Base-by-base conservation (phyloP, 306 rosid genomes). In the Inga oerstediana region DNA sequence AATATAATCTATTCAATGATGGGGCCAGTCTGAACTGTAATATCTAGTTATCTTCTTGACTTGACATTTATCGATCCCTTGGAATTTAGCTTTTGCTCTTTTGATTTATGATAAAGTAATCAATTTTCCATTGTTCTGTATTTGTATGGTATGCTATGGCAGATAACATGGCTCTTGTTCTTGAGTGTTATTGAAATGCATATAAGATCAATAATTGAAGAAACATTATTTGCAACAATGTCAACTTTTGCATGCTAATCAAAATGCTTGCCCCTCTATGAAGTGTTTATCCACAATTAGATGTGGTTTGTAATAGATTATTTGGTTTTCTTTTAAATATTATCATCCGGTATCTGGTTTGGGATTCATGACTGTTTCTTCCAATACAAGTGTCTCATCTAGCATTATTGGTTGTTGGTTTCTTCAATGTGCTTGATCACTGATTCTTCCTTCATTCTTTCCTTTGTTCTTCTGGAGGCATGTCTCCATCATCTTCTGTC, bases 401-500 rank as follows among this genome's bases (percentile, higher is more conserved):
- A 41, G 65, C 34, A 64, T 64, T 49, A 14, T 69, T 59, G 44
- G 73, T 75, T 65, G 66, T 72, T 54, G 62, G 24, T 54, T 61
- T 49, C 72, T 49, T 51, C 71, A 80, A 83, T 59, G 49, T 80
- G 83, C n/a, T 22, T 64, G 46, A 43, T 34, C 58, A 11, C 74
- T 54, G 8, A 35, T 58, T 78, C 7, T 72, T 76, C 75, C 22
- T 74, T 52, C 59, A 4, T 72, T 79, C 75, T 19, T 74, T 52
- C 22, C 16, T 12, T 83, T 79, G 65, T 69, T 68, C 62, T 68
- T 20, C 49, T 81, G 89, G 79, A 80, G 85, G 75, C 8, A 39
- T 79, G 10, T 44, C 98, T n/a, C 92, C 98, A 5, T n/a, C 3
- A 37, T 48, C 78, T 27, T n/a, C 89, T 45, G 27, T 82, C 20